These are phyloP conservation scores for Cicer cuneatum DNA, from an alignment of 306 rosid genomes.

Conservation along the genomic window DNA sequence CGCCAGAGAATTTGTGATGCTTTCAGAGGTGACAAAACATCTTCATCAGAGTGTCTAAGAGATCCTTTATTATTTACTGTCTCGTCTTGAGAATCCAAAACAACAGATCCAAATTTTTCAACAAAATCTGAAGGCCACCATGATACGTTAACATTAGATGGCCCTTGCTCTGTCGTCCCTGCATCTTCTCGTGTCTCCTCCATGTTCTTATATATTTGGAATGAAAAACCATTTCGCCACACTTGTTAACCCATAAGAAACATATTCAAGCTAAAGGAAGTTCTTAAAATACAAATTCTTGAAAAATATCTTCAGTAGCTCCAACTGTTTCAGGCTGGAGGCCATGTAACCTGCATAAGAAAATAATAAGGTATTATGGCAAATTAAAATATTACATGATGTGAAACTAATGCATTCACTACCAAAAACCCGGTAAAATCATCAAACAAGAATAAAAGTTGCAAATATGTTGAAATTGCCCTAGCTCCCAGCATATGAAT, in stretches of 20 bases:
- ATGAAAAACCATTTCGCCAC: conserved; percentile 84
- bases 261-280: conserved; percentile 50
- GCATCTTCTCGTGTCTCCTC: conserved; percentile 89
- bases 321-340: conserved; percentile 70
- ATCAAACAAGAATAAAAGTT: conserved; percentile 15
- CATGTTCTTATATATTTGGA: conserved; percentile 76
- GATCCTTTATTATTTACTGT: conserved; percentile 62
- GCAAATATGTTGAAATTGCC: conserved; percentile 27
- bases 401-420: conserved; percentile 25
- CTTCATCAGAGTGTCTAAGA: conserved; percentile 55
- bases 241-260: conserved; percentile 72
- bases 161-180: conserved; percentile 87
- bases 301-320: conserved; percentile 48
- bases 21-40: conserved; percentile 71
- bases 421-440: conserved; percentile 34
- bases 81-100: conserved; percentile 81
- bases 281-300: conserved; percentile 48
- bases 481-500: conserved; percentile 28
- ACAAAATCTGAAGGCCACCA: conserved; percentile 96
- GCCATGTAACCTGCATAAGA: conserved; percentile 70
- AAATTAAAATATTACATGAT: conserved; percentile 28
- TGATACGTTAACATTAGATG: conserved; percentile 75
- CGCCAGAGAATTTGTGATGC: conserved; percentile 94
- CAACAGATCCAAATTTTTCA: conserved; percentile 85
- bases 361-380: conserved; percentile 30